Base-by-base conservation (phyloP, 2,329 filamentous ascomycete genomes). In the Aspergillus pseudoglaucus region DNA sequence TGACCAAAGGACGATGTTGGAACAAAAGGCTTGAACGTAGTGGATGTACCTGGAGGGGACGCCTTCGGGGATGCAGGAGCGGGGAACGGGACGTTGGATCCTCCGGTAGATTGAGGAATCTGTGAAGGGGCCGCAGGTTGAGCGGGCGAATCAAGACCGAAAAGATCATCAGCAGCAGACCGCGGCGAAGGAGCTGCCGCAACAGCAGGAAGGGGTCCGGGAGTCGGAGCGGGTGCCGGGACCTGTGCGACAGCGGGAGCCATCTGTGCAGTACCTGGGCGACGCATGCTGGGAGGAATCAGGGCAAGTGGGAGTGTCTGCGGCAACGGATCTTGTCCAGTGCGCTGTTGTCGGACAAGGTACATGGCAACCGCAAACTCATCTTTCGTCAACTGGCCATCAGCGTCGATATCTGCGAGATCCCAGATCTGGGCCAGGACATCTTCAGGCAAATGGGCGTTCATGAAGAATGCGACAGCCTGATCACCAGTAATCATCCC, bases 291-390 rank as follows among this genome's bases (percentile, higher is more conserved):
- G 3, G 91, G 93, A 10, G 93, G 93, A 25, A 97, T 79, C 35
- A 97, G 74, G 56, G 85, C 90, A 0, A 84, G 75, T 8, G 91
- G 90, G 38, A 98, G 73, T n/a, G 81, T 78, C 18, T 84, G 75
- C 2, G 93, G 93, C 27, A 97, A 69, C 23, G 81, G 74, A 47
- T 84, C 82, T 48, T 82, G 82, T 53, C 84, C 85, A 54, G 80
- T 86, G 46, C 90, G 81, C 66, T 96, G 90, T 65, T 95, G 88
- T 52, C 90, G 82, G 59, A 98, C 96, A 44, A 98, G 77, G 64
- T 94, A 94, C 90, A 98, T 96, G 46, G 93, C 91, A 42, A 98
- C 90, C 0, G 93, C 90, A 64, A 98, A 98, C 59, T 95, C 90
- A 57, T 98, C 93, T 58, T 82, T 83, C 42, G 80, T 90, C 48